phyloP scores from a whole-genome alignment of 2,329 filamentous ascomycete genomes.

The Tolypocladium capitatum region DNA sequence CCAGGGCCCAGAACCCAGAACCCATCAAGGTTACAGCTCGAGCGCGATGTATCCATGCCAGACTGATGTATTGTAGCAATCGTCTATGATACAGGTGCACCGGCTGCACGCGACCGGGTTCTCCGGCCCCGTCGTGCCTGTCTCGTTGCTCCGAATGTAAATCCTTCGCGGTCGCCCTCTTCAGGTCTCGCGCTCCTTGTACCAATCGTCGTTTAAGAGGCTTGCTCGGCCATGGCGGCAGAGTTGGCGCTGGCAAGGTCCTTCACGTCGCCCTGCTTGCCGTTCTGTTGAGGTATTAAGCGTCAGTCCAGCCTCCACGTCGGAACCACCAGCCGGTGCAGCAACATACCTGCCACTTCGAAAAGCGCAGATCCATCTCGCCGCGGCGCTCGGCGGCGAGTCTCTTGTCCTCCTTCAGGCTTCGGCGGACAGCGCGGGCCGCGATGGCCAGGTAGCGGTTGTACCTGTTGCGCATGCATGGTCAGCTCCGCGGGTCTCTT shows the following conservation, averaged over 20 bases:
- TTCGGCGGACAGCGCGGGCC: slow-evolving; percentile 86
- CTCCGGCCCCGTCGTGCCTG: slow-evolving; percentile 9
- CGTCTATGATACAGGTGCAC: slow-evolving; percentile 20
- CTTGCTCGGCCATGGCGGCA: slow-evolving; percentile 22
- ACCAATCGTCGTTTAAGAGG: slow-evolving; percentile 12
- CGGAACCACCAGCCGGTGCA: neutral
- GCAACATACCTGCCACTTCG: slow-evolving; percentile 75
- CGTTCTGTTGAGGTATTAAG: slow-evolving; percentile 52
- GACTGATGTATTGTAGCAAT: slow-evolving; percentile 19
- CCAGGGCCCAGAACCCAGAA: neutral
- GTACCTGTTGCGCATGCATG: slow-evolving; percentile 53
- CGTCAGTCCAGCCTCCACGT: slow-evolving; percentile 9
- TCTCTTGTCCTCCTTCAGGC: slow-evolving; percentile 91
- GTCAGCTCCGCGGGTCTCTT: slow-evolving; percentile 19
- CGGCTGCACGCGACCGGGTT: slow-evolving; percentile 10
- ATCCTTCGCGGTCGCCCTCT: slow-evolving; percentile 1
- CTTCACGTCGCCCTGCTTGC: slow-evolving; percentile 85
- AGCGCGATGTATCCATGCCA: slow-evolving; percentile 3
- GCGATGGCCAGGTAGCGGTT: slow-evolving; percentile 98
- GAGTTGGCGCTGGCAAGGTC: slow-evolving; percentile 48
- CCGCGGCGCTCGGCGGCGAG: slow-evolving; percentile 78
- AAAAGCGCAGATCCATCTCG: slow-evolving; percentile 76
- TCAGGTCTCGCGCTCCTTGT: neutral
- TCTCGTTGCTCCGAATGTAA: slow-evolving; percentile 7
- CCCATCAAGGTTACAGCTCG: neutral